A percentile compares a stretch with the other conserved stretches of the same genome.
phyloP scores from a whole-genome alignment of 768 basidiomycete species.

The Mycena indigotica region DNA sequence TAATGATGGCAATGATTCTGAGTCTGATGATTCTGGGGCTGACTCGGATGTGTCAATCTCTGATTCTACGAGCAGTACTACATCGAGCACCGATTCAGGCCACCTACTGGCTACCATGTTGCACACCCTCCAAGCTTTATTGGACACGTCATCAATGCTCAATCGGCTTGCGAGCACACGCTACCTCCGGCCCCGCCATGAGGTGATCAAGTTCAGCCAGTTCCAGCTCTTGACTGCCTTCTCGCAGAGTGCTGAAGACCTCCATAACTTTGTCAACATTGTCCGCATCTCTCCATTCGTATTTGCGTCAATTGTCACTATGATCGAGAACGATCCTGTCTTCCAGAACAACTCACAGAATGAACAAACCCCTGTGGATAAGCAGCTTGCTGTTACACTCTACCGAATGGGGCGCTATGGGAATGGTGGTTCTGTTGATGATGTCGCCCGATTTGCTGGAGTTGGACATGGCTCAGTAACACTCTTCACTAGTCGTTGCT shows the following conservation, averaged over 20 bases:
- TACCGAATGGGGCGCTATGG: slow-evolving; percentile 32
- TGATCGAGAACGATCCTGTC: slow-evolving; percentile 32
- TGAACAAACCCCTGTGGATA: slow-evolving; percentile 31
- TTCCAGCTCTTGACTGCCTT: slow-evolving; percentile 31
- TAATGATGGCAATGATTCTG: no score
- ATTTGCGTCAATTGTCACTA: slow-evolving; percentile 28
- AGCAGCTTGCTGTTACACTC: slow-evolving; percentile 33
- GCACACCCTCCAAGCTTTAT: background rate
- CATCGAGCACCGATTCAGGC: background rate
- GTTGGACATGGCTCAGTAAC: slow-evolving; percentile 33
- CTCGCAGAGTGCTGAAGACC: slow-evolving; percentile 25
- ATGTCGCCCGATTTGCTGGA: slow-evolving; percentile 32
- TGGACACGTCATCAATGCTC: background rate
- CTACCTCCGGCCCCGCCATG: slow-evolving; percentile 19
- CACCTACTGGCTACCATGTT: background rate
- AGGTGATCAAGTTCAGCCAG: slow-evolving; percentile 27
- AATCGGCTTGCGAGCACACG: background rate
- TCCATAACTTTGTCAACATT: slow-evolving; percentile 27
- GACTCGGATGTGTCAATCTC: background rate
- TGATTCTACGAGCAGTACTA: background rate
- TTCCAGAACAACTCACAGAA: slow-evolving; percentile 31
- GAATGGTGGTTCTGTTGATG: slow-evolving; percentile 32
- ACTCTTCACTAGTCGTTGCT: slow-evolving; percentile 30
- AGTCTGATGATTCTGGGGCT: no score
- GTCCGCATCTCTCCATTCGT: slow-evolving; percentile 30